A percentile compares a stretch with the other conserved stretches of the same genome.
phyloP scores from a whole-genome alignment of 768 basidiomycete species.

The Tricholoma sp. region DNA sequence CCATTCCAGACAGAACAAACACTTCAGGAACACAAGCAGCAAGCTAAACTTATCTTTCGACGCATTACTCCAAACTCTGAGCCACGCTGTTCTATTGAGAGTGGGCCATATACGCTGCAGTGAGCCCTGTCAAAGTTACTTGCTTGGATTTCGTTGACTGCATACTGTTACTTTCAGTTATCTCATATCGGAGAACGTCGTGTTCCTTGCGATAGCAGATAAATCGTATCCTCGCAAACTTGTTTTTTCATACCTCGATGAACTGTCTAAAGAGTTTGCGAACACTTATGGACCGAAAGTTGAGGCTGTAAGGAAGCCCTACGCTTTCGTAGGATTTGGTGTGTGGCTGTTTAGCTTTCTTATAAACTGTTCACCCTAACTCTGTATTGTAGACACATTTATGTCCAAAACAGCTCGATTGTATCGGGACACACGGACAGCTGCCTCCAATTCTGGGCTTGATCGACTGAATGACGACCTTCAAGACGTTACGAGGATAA shows the following conservation, averaged over 20 bases:
- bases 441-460: conserved; percentile 63
- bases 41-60: conserved; percentile 94
- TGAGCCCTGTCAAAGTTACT: conserved; percentile 37
- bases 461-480: conserved; percentile 93
- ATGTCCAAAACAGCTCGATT: conserved; percentile 97
- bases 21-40: conserved; percentile 96
- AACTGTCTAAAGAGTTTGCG: conserved; percentile 94
- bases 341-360: conserved; percentile 24
- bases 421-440: conserved; percentile 90
- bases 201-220: conserved; percentile 93
- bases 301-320: conserved; percentile 90
- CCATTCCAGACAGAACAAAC: conserved; percentile 80
- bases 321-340: conserved; percentile 99
- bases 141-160: conserved; percentile 6
- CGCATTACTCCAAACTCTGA: conserved; percentile 93
- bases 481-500: conserved; percentile 96
- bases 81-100: conserved; percentile 95
- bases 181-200: conserved; percentile 89
- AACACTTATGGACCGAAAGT: conserved; percentile 91
- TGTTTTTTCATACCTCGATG: conserved; percentile 95
- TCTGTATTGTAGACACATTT: conserved; percentile 73
- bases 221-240: conserved; percentile 96
- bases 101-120: conserved; percentile 94
- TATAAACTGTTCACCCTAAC: background rate
- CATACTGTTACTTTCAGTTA: conserved; percentile 52